Conservation (phyloP, 1,284 basidiomycete genomes). For the Papiliotrema laurentii region DNA sequence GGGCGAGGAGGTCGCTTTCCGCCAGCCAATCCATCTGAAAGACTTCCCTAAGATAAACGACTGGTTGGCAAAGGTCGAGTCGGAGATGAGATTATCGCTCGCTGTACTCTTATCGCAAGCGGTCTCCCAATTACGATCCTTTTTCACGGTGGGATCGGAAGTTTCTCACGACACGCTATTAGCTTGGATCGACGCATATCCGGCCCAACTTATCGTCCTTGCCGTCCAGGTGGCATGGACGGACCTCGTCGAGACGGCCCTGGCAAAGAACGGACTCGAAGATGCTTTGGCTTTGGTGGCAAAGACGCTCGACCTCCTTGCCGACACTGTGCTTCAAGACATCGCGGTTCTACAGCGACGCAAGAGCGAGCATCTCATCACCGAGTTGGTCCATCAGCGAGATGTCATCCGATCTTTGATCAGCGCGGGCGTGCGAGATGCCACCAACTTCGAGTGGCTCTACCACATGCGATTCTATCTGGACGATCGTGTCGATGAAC, state of each 20-base stretch:
- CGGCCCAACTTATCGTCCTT: constrained; percentile 91
- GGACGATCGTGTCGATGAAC: constrained; percentile 63
- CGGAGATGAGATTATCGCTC: constrained; percentile 89
- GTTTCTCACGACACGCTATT: constrained; percentile 65
- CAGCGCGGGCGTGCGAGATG: constrained; percentile 60
- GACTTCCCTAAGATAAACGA: constrained; percentile 98
- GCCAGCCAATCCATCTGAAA: constrained; percentile 76
- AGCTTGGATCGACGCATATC: constrained; percentile 86
- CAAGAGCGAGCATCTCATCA: constrained; percentile 98
- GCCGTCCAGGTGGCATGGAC: constrained; percentile 96
- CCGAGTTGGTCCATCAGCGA: constrained; percentile 95
- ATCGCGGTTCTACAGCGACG: constrained; percentile 81
- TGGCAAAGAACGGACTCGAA: constrained; percentile 58
- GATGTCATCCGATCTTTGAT: constrained; percentile 85
- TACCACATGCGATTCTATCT: constrained; percentile 99
- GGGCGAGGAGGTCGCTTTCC: constrained; percentile 86
- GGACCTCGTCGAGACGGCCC: constrained; percentile 67
- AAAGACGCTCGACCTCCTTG: constrained; percentile 84
- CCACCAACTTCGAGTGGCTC: constrained; percentile 83
- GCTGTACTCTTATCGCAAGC: constrained; percentile 51
- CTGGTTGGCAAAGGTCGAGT: constrained; percentile 90
- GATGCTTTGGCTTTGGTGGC: constrained; percentile 69
- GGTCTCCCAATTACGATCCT: constrained; percentile 57
- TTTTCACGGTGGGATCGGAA: constrained; percentile 57
- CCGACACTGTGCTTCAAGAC: constrained; percentile 90